phyloP scores from a whole-genome alignment of 257 asterid species.

The Craterostigma plantagineum region DNA sequence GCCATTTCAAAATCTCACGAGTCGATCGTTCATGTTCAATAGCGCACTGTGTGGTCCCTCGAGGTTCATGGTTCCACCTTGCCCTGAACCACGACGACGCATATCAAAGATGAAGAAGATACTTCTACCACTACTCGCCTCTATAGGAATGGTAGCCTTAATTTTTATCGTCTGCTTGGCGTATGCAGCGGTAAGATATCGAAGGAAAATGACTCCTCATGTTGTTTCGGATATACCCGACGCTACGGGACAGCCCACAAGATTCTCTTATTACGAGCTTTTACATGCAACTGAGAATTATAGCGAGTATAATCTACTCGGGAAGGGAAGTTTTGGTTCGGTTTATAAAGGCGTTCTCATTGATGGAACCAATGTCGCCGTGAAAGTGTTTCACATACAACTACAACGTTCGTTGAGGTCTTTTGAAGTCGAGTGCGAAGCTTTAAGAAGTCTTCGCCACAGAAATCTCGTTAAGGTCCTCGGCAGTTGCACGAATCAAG shows the following conservation, averaged over 20 bases:
- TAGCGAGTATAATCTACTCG: conserved; percentile 11
- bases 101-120: conserved; percentile 3
- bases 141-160: background rate
- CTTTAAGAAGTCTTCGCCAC: conserved; percentile 10
- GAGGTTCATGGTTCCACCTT: conserved; percentile 11
- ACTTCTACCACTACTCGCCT: background rate
- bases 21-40: conserved; percentile 11
- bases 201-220: background rate
- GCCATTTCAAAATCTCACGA: conserved; percentile 14
- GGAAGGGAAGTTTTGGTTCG: conserved; percentile 9
- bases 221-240: background rate
- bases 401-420: conserved; percentile 8
- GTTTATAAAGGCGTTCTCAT: conserved; percentile 10
- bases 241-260: background rate
- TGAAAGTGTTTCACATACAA: conserved; percentile 13
- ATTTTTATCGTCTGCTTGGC: background rate
- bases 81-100: conserved; percentile 3
- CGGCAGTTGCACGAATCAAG: conserved; percentile 7
- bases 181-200: background rate
- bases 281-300: conserved; percentile 10
- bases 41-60: conserved; percentile 15
- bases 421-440: conserved; percentile 14
- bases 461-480: conserved; percentile 17
- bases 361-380: conserved; percentile 4
- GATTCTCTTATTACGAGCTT: conserved; percentile 11